Evolutionary conservation across 208 protist genomes (phyloP).

Genomic region (Trypanosomatidae sp.): DNA sequence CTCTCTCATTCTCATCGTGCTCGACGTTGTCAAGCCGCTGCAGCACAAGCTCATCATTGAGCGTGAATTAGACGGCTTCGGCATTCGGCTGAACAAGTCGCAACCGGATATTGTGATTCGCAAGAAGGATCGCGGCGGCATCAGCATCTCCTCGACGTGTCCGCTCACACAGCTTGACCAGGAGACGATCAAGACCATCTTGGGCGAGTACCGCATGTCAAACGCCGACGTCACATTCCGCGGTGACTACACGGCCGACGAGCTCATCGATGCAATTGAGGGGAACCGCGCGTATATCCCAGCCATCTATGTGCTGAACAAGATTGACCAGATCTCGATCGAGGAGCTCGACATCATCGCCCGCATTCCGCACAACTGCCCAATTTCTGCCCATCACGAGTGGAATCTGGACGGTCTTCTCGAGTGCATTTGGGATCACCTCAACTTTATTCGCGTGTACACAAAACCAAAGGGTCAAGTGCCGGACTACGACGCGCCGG

Average conservation of each 20-base stretch:
- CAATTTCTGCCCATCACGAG: conserved; percentile 95
- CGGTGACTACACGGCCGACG: conserved; percentile 95
- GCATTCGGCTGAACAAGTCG: conserved; percentile 98
- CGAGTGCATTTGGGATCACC: conserved; percentile 98
- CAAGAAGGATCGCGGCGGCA: conserved; percentile 94
- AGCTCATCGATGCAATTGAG: conserved; percentile 99
- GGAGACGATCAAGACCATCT: conserved; percentile 93
- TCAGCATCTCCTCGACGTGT: conserved; percentile 89
- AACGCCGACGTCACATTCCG: conserved; percentile 96
- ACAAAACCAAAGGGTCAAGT: conserved; percentile 98
- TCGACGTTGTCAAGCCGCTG: conserved; percentile 98
- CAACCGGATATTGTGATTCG: conserved; percentile 97
- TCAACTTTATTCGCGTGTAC: conserved; percentile 98
- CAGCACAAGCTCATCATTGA: conserved; percentile 96
- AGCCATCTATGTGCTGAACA: conserved; percentile 98
- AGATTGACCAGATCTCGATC: conserved; percentile 98
- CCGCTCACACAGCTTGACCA: conserved; percentile 88
- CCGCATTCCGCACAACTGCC: conserved; percentile 96
- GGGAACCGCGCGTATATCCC: conserved; percentile 97
- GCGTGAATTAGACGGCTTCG: conserved; percentile 98
- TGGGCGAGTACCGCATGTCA: conserved; percentile 95
- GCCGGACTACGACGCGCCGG: conserved; percentile 97
- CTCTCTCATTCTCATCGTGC: conserved; percentile 98
- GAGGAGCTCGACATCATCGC: conserved; percentile 97
- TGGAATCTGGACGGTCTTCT: conserved; percentile 98